Conservation (phyloP, 768 basidiomycete genomes). For the Lactarius pseudohatsudake region DNA sequence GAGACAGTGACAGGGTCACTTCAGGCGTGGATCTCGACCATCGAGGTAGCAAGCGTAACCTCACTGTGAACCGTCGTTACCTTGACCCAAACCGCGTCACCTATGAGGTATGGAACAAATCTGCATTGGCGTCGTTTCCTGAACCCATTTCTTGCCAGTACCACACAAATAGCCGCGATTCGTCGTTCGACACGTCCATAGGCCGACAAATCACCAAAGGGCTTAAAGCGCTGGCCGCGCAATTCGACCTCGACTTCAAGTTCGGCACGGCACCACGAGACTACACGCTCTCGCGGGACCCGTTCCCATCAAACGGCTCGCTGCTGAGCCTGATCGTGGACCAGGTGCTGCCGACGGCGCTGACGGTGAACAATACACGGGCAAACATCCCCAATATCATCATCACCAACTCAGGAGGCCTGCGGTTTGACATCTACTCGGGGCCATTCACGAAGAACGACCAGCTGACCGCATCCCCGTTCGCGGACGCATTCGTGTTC, state of each 20-base stretch:
- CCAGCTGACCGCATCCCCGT: constrained; percentile 73
- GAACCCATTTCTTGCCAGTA: constrained; percentile 43
- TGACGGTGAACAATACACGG: constrained; percentile 63
- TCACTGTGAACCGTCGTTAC: constrained; percentile 70
- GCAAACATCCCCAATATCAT: constrained; percentile 59
- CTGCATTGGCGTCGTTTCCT: not conserved
- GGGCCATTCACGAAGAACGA: constrained; percentile 82
- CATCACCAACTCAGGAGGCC: constrained; percentile 61
- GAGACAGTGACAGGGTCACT: constrained; percentile 8
- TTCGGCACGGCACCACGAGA: constrained; percentile 79
- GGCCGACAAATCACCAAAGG: constrained; percentile 57
- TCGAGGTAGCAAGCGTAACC: constrained; percentile 44
- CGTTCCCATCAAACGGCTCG: constrained; percentile 61
- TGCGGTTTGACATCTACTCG: constrained; percentile 64
- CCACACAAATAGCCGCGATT: constrained; percentile 55
- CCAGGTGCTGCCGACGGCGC: constrained; percentile 42
- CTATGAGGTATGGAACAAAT: constrained; percentile 52
- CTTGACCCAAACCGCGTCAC: constrained; percentile 78
- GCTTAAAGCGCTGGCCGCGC: constrained; percentile 50
- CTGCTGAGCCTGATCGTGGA: constrained; percentile 58
- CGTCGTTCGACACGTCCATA: constrained; percentile 58
- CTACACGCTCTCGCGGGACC: constrained; percentile 64
- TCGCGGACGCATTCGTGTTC: constrained; percentile 61
- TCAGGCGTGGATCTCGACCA: constrained; percentile 51
- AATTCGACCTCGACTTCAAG: constrained; percentile 59